These are phyloP conservation scores for Clavariopsis aquatica DNA, from an alignment of 495 filamentous ascomycete species.

Conservation along the genomic window DNA sequence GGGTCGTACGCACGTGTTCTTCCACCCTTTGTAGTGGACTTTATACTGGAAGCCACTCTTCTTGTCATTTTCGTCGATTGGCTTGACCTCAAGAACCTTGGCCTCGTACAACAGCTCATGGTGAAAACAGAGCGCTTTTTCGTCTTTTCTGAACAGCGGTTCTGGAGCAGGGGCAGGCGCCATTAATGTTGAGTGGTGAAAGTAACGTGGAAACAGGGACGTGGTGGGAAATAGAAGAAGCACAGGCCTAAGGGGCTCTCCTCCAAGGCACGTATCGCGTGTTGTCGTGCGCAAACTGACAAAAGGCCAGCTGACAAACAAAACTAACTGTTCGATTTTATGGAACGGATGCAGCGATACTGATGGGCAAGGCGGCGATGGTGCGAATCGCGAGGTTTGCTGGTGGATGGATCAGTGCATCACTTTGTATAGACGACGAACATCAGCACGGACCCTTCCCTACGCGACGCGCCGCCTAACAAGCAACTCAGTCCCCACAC, in stretches of 20 bases:
- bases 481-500: neutral
- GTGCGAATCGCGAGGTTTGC: constrained; percentile 3
- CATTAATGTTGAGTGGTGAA: constrained; percentile 49
- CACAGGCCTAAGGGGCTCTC: neutral
- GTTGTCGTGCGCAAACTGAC: neutral
- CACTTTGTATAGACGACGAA: neutral
- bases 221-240: neutral
- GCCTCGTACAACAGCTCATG: constrained; percentile 96
- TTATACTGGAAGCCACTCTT: constrained; percentile 79
- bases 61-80: constrained; percentile 65
- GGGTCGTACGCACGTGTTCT: constrained; percentile 70
- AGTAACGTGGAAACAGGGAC: neutral
- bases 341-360: neutral
- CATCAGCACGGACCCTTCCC: neutral
- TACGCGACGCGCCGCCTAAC: constrained; percentile 15
- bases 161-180: constrained; percentile 55
- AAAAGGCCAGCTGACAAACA: neutral
- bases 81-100: constrained; percentile 78
- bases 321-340: neutral
- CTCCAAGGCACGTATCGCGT: constrained; percentile 10
- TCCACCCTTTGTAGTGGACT: constrained; percentile 99
- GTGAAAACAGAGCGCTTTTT: constrained; percentile 95
- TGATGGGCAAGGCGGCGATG: constrained; percentile 3
- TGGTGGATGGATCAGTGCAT: neutral
- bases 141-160: constrained; percentile 77